These are phyloP conservation scores for Kitagawia praeruptora DNA, from an alignment of 129 eudicot species.

Conservation along the genomic window DNA sequence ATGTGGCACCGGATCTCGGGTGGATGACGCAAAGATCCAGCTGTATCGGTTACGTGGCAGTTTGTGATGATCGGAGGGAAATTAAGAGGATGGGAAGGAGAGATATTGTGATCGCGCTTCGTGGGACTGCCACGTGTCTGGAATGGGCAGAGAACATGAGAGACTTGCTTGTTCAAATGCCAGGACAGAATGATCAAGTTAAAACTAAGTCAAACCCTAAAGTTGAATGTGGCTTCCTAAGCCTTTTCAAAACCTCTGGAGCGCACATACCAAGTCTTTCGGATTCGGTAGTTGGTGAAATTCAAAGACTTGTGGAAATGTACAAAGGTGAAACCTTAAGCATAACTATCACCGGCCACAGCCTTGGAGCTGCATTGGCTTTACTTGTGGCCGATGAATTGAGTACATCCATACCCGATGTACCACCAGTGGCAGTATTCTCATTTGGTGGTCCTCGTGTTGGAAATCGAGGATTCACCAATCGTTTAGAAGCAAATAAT, in stretches of 20 bases:
- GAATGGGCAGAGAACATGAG: slow-evolving; percentile 88
- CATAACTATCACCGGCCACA: slow-evolving; percentile 83
- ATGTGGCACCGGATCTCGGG: slow-evolving; percentile 75
- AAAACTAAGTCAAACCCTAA: slow-evolving; percentile 37
- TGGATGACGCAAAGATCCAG: slow-evolving; percentile 97
- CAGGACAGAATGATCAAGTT: slow-evolving; percentile 13
- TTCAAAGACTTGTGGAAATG: slow-evolving; percentile 37
- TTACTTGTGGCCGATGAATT: slow-evolving; percentile 73
- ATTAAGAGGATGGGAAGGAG: slow-evolving; percentile 90
- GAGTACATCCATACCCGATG: slow-evolving; percentile 31
- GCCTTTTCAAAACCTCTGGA: slow-evolving; percentile 49
- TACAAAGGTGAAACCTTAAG: slow-evolving; percentile 78
- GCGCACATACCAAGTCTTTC: slow-evolving; percentile 59
- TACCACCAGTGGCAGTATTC: slow-evolving; percentile 76
- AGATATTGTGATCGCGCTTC: slow-evolving; percentile 82
- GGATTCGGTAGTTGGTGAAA: slow-evolving; percentile 56
- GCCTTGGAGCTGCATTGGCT: slow-evolving; percentile 91
- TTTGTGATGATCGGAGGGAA: slow-evolving; percentile 70
- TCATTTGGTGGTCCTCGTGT: slow-evolving; percentile 96
- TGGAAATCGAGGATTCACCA: slow-evolving; percentile 65
- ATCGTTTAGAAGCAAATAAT: slow-evolving; percentile 31
- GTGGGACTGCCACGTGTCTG: slow-evolving; percentile 92
- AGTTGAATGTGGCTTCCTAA: slow-evolving; percentile 78
- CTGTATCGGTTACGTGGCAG: slow-evolving; percentile 89
- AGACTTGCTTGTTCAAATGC: slow-evolving; percentile 47